A percentile compares a stretch with the other conserved stretches of the same genome.
phyloP scores from a whole-genome alignment of 75 land plant species.

The Cupressus sempervirens region DNA sequence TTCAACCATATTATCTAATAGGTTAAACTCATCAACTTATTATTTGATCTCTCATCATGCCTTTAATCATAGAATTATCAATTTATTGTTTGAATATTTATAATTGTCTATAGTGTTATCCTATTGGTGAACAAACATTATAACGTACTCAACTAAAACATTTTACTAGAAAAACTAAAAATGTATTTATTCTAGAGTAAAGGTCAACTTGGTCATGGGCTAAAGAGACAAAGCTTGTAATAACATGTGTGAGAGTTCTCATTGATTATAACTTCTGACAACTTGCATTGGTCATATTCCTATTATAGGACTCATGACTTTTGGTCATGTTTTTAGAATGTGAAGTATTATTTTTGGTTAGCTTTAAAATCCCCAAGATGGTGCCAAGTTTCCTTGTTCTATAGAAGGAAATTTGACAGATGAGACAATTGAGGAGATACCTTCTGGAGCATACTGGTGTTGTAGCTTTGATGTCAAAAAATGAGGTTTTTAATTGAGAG shows the following conservation, averaged over 20 bases:
- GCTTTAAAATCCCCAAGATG: slow-evolving; percentile 50
- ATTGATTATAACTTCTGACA: slow-evolving; percentile 59
- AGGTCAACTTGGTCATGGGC: slow-evolving; percentile 67
- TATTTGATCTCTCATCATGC: too few species aligned
- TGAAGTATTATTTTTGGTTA: slow-evolving; percentile 65
- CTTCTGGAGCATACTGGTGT: slow-evolving; percentile 72
- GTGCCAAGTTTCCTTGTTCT: slow-evolving; percentile 48
- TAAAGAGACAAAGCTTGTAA: slow-evolving; percentile 50
- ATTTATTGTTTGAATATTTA: too few species aligned
- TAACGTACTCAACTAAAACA: too few species aligned
- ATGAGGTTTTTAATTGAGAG: slow-evolving; percentile 65
- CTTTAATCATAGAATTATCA: too few species aligned
- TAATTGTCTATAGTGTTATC: too few species aligned
- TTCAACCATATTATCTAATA: too few species aligned
- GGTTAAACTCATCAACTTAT: too few species aligned
- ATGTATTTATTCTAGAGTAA: too few species aligned
- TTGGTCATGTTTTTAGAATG: slow-evolving; percentile 55
- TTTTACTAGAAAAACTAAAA: too few species aligned
- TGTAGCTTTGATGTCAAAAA: slow-evolving; percentile 42
- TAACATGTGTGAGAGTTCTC: slow-evolving; percentile 60
- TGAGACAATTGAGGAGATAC: slow-evolving; percentile 44
- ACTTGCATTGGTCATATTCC: slow-evolving; percentile 60
- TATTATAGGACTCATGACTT: slow-evolving; percentile 52
- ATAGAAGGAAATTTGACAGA: slow-evolving; percentile 45
- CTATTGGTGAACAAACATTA: too few species aligned